These are phyloP conservation scores for Poronia punctata DNA, from an alignment of 495 filamentous ascomycete species.

Conservation along the genomic window DNA sequence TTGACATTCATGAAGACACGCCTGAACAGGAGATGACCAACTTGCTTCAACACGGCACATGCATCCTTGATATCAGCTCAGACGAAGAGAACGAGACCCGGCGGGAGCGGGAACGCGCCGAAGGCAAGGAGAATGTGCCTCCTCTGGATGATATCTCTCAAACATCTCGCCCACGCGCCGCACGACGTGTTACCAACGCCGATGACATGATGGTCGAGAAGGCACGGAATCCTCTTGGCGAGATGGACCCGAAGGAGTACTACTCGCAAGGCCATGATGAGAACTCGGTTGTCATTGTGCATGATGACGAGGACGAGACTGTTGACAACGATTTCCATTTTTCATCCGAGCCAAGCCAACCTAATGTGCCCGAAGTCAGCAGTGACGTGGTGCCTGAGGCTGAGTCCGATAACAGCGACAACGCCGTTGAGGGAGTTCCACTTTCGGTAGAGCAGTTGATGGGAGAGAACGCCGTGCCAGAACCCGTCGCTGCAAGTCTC, in stretches of 20 bases:
- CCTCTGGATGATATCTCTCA: conserved; percentile 54
- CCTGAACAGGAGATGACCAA: conserved; percentile 83
- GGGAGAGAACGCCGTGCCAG: conserved; percentile 30
- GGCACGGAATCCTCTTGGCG: conserved; percentile 59
- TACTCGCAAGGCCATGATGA: conserved; percentile 63
- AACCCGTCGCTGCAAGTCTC: conserved; percentile 36
- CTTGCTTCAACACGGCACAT: conserved; percentile 81
- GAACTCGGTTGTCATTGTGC: conserved; percentile 50
- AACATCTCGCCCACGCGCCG: conserved; percentile 29
- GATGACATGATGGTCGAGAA: conserved; percentile 43
- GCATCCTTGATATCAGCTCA: conserved; percentile 75
- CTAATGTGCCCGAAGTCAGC: conserved; percentile 24
- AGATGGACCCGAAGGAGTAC: conserved; percentile 66
- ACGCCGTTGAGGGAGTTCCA: no score
- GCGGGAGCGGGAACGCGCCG: conserved; percentile 46
- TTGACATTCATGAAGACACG: conserved; percentile 91
- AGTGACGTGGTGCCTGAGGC: neutral
- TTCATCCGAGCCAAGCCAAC: conserved; percentile 23
- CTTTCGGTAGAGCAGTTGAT: conserved; percentile 45
- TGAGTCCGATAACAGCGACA: no score
- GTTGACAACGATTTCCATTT: conserved; percentile 20
- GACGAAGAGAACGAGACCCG: conserved; percentile 54
- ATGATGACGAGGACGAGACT: conserved; percentile 49
- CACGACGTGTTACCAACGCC: conserved; percentile 9
- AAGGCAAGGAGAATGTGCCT: conserved; percentile 85